Evolutionary conservation across 176 grass and related monocot genomes (phyloP), one percentile per base, ranked within the genome.

Genomic region (Bothriochloa decipiens): DNA sequence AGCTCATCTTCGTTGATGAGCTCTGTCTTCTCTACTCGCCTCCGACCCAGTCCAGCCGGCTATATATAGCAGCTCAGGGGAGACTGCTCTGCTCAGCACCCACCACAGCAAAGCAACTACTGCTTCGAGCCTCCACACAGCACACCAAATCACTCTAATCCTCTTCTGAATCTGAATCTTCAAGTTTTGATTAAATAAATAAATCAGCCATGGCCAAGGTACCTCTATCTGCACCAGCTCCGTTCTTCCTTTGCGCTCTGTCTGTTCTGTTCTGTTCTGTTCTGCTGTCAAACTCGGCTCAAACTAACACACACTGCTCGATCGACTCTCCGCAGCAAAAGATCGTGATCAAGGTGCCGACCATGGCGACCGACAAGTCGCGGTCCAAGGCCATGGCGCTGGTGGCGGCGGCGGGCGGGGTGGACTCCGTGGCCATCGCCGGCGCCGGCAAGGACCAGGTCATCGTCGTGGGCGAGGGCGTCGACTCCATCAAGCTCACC

Each of bases 341-440:
- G 85, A 90, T 97, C 22, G 87, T 91, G 65, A 91, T 97, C 62
- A 80, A 78, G 79, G 82, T 97, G 53, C 36, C 46, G 22, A 91
- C 46, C 17, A 91, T 97, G 87, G n/a, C 11, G 15, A 72, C 87
- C 79, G 64, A 88, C 17, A 88, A 78, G 79, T 93, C 89, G 70
- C 74, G 91, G 15, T 62, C 83, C 18, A 91, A 81, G 90, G 91
- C 94, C 7, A 86, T 93, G 94, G 17, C 68, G 66, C 67, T 91
- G 55, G 94, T 18, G 77, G 91, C 89, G 25, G 39, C 84, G 26
- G 77, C 82, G 75, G 22, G 40, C 2, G 86, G 90, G 15, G 90
- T 94, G 3, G 69, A 85, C 36, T 90, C 87, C 20, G 72, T 92
- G 41, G 35, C 81, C 64, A 1, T 94, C 66, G 65, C 83, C 50